These are phyloP conservation scores for Pisolithus marmoratus DNA, from an alignment of 768 basidiomycete species.

Conservation along the genomic window DNA sequence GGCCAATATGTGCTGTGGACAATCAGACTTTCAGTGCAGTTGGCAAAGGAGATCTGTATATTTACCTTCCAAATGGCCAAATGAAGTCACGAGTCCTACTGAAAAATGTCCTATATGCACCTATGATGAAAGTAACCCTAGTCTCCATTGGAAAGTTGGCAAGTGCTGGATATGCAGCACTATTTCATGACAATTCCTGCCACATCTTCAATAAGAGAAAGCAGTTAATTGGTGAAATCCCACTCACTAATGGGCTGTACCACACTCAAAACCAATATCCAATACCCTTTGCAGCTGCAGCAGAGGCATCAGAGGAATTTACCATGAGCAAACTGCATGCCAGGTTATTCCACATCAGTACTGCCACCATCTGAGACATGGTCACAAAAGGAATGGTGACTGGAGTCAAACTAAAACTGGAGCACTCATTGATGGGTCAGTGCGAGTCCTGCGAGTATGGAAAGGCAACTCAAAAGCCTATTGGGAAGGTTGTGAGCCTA, in stretches of 20 bases:
- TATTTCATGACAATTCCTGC: background rate
- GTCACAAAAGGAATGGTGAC: background rate
- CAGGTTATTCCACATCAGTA: background rate
- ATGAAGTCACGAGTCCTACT: background rate
- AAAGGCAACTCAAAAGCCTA: constrained; percentile 5
- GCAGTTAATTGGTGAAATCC: background rate
- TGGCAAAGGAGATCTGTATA: too few relatives aligned
- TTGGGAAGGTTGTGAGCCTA: constrained; percentile 1
- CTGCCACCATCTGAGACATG: background rate
- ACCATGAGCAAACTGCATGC: constrained; percentile 1
- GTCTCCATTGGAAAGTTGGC: constrained; percentile 4
- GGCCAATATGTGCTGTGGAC: too few relatives aligned
- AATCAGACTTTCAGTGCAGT: too few relatives aligned
- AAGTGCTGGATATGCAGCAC: background rate
- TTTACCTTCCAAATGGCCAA: constrained; percentile 1
- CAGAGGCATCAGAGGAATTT: background rate
- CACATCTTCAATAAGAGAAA: background rate
- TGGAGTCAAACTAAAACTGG: background rate
- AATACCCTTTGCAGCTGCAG: background rate
- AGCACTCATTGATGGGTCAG: background rate
- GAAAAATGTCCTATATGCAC: background rate
- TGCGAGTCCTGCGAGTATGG: constrained; percentile 7
- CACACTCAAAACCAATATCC: background rate
- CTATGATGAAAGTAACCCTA: constrained; percentile 1
- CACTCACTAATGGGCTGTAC: constrained; percentile 2